Evolutionary conservation across 1,284 basidiomycete species (phyloP), one percentile per base, ranked within the genome.

Genomic region (Violaceomyces palustris): DNA sequence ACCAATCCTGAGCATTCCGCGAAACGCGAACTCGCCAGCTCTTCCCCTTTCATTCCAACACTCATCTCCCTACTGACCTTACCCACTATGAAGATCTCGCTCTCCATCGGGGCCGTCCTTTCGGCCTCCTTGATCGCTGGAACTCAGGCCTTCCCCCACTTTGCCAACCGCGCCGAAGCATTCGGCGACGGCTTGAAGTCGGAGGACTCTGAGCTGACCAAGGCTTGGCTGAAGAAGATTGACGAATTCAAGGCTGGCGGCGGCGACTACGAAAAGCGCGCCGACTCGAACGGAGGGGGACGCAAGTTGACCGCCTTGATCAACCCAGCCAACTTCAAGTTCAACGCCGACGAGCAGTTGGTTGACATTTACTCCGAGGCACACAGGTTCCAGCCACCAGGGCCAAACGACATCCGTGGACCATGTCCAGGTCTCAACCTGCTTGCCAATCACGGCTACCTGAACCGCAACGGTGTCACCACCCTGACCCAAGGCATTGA

Each of bases 361-460:
- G 36, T 64, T 23, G 54, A 58, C 39, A 43, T 63, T 8, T 50
- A 50, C 22, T 53, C 50, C 26, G 61, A 58, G 22, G 45, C 58
- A 47, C 61, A 64, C 54, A 50, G 62, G 49, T 64, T 54, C 41
- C 45, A 51, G 33, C 35, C 61, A 26, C 61, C 61, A 9, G 54
- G 54, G 12, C 48, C 59, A 11, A 45, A 41, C 31, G 61, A 64
- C 25, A 64, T 62, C 46, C 54, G 61, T 33, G 61, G 61, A 14
- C 59, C 58, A 25, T 64, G 61, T 33, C 61, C 59, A 30, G 61
- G 58, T 36, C 58, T 61, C 45, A 60, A 56, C 45, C 18, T 56
- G 33, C 34, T 64, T 28, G 46, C 61, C 36, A 64, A 64, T 45
- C 61, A 64, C 33, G 60, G 60, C 11, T 64, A 62, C 40, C 45